phyloP scores from a whole-genome alignment of 2,329 filamentous ascomycete genomes.

The Helicocarpus griseus region DNA sequence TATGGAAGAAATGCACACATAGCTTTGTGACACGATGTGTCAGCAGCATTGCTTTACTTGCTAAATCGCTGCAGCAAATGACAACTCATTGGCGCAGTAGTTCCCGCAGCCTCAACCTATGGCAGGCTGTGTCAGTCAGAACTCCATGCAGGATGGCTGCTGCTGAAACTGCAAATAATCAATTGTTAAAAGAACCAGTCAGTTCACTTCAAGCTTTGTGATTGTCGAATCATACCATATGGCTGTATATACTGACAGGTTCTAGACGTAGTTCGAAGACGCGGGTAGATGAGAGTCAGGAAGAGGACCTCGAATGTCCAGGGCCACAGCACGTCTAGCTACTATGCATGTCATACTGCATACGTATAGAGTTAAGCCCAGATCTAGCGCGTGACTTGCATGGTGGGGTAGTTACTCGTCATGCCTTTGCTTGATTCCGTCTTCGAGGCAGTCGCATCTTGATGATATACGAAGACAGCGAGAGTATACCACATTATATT shows the following conservation, averaged over 20 bases:
- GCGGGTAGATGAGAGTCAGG: too few species aligned
- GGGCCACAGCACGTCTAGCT: background rate
- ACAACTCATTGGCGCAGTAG: constrained; percentile 5
- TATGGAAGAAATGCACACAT: too few species aligned
- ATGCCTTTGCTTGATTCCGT: constrained; percentile 6
- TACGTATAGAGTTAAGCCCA: background rate
- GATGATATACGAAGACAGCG: background rate
- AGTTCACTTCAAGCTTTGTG: background rate
- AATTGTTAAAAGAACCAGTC: background rate
- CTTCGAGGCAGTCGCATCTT: background rate
- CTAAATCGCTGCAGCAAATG: background rate
- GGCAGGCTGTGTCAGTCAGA: background rate
- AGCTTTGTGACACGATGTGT: too few species aligned
- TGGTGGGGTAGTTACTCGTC: constrained; percentile 1
- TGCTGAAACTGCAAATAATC: background rate
- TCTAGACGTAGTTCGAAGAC: background rate
- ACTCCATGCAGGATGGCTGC: background rate
- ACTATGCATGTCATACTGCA: background rate
- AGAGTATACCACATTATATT: background rate
- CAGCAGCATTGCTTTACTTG: background rate
- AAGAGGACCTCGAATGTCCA: too few species aligned
- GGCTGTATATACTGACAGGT: background rate
- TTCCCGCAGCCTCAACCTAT: background rate
- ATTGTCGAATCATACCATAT: background rate
- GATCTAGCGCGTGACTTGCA: constrained; percentile 3